Evolutionary conservation across 306 rosid species (phyloP).

Genomic region (Bauhinia variegata): DNA sequence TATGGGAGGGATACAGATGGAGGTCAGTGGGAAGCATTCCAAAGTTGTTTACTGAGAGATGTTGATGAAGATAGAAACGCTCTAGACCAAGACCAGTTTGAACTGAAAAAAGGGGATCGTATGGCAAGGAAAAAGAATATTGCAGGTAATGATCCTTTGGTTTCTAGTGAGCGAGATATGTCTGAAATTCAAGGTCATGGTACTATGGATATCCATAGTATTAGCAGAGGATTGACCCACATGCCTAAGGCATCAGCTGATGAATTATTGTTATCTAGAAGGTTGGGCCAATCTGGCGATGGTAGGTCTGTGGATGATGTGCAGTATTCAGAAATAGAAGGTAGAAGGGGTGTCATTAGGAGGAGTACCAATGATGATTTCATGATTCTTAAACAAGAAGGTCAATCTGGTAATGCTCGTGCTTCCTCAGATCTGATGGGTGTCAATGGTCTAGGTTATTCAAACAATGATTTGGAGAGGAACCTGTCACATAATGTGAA

Average conservation of each 20-base stretch:
- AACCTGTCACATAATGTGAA: conserved; percentile 60
- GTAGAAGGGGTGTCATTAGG: conserved; percentile 62
- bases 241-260: conserved; percentile 57
- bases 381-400: conserved; percentile 57
- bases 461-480: conserved; percentile 50
- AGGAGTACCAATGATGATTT: conserved; percentile 67
- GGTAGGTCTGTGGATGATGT: conserved; percentile 50
- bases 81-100: conserved; percentile 65
- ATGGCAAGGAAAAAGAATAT: conserved; percentile 51
- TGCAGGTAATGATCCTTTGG: conserved; percentile 69
- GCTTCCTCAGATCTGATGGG: conserved; percentile 53
- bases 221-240: conserved; percentile 54
- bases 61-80: conserved; percentile 70
- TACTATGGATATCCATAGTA: conserved; percentile 52
- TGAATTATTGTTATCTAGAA: conserved; percentile 53
- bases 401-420: conserved; percentile 45
- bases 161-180: conserved; percentile 51
- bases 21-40: conserved; percentile 91
- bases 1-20: conserved; percentile 62
- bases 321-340: conserved; percentile 65
- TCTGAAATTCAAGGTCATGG: conserved; percentile 57
- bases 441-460: conserved; percentile 58
- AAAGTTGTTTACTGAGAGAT: conserved; percentile 85
- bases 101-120: conserved; percentile 52
- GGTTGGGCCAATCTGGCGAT: conserved; percentile 50